Conservation (phyloP, 139 green algal species). For the Desmodesmus armatus region DNA sequence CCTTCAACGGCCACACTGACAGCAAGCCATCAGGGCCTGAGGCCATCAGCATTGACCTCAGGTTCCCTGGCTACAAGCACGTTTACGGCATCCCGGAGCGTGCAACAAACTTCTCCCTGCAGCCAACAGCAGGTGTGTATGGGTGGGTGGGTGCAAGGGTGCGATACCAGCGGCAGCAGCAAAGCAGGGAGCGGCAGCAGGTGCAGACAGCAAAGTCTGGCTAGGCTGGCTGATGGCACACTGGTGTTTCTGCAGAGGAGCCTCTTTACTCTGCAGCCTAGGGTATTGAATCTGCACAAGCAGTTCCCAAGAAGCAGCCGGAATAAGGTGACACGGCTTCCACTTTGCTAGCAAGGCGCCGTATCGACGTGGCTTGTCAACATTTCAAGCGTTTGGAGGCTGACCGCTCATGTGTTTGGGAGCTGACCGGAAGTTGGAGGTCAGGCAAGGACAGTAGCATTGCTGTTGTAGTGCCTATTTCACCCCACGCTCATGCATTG, state of each 20-base stretch:
- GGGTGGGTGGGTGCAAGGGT: background rate
- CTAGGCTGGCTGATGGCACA: background rate
- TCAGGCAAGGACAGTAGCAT: background rate
- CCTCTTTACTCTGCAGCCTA: too few relatives aligned
- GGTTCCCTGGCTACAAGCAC: conserved; percentile 81
- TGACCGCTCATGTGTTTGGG: too few relatives aligned
- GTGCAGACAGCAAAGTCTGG: background rate
- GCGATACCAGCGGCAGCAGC: background rate
- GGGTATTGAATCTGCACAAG: too few relatives aligned
- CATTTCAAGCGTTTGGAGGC: too few relatives aligned
- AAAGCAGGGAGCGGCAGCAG: background rate
- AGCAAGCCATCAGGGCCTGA: conserved; percentile 89
- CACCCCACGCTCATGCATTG: background rate
- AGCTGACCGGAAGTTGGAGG: too few relatives aligned
- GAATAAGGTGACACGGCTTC: too few relatives aligned
- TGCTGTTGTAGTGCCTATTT: background rate
- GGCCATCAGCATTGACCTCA: conserved; percentile 93
- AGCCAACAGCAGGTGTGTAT: conserved; percentile 62
- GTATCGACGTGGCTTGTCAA: too few relatives aligned
- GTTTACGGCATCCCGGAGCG: conserved; percentile 97
- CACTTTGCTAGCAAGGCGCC: too few relatives aligned
- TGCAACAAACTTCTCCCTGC: conserved; percentile 80
- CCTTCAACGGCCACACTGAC: conserved; percentile 90
- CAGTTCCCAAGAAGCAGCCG: too few relatives aligned
- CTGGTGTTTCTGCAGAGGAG: too few relatives aligned